Base-by-base conservation (phyloP, 2,329 filamentous ascomycete species). In the Colletotrichum sp. region DNA sequence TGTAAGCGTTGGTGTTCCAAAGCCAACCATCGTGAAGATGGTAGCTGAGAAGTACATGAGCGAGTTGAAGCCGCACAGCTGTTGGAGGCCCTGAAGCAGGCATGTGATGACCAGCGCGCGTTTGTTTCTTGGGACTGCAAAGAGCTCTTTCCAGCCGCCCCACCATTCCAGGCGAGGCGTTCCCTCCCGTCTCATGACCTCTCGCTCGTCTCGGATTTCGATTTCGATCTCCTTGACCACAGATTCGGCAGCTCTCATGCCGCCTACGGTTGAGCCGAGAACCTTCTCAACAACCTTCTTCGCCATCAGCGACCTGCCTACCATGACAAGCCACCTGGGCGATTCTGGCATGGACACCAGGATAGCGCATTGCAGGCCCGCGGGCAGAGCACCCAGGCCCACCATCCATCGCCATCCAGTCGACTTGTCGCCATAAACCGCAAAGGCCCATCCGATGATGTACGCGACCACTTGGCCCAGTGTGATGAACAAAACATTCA, bases 361-460 rank as follows among this genome's bases (percentile, higher is more conserved):
- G 70, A 97, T 85, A 0, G 88, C 82, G 7, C 91, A 90, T 82
- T 98, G 96, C 5, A 96, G 71, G 0, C 90, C 83, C 0, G 96
- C 96, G 0, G 96, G 96, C 30, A 94, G 76, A 10, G 94, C 94
- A 1, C 96, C 96, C 0, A 98, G 84, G 0, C 96, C 96, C 1
- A 98, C 96, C 91, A 98, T 96, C 93, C 94, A 97, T 65, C 95
- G 89, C 96, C 96, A 98, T 2, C 94, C 95, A 14, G 89, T 90
- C 43, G 80, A 81, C 26, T 82, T 79, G 73, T 85, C 83, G 0
- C 87, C 90, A 73, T 87, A 87, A 71, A 90, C 88, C 7, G 92
- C 89, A 62, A 98, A 93, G 0, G 89, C 83, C 94, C 94, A 98
- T 2, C 96, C 96, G 8, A 96, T 86, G 3, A 97, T 82, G 83